Evolutionary conservation across 257 asterid species (phyloP).

Genomic region (Solanum acaule): DNA sequence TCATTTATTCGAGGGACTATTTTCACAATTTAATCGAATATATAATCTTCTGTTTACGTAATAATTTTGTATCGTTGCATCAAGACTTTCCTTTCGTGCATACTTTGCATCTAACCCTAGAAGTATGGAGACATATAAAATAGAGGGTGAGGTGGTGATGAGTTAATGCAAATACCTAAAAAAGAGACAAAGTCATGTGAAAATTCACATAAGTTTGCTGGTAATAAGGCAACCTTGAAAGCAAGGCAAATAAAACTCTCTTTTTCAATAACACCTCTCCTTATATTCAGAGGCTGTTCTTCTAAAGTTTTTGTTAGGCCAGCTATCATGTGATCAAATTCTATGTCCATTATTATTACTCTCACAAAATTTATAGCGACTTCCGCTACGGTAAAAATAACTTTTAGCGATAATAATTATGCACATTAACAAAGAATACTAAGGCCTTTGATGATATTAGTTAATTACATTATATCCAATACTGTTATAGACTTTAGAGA

Average conservation of each 20-base stretch:
- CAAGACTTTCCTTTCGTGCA: neutral
- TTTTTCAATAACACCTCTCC: neutral
- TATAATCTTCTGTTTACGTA: fast-evolving
- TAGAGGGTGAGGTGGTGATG: neutral
- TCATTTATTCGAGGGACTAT: too few species aligned
- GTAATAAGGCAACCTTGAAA: constrained; percentile 10
- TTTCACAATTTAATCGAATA: fast-evolving
- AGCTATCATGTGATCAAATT: constrained; percentile 12
- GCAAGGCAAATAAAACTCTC: constrained; percentile 8
- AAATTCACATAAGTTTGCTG: constrained; percentile 12
- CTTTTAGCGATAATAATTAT: neutral
- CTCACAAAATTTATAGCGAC: neutral
- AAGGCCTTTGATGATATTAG: fast-evolving
- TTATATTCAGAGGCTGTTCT: neutral
- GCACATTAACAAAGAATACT: too few species aligned
- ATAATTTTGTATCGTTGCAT: neutral
- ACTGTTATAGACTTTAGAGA: fast-evolving
- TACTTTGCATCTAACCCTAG: neutral
- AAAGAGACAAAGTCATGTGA: constrained; percentile 28
- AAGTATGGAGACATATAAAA: neutral
- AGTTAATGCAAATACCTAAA: constrained; percentile 9
- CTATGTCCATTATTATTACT: neutral
- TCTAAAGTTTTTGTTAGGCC: constrained; percentile 1
- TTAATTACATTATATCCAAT: too few species aligned
- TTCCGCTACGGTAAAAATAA: fast-evolving